Evolutionary conservation across 2,329 filamentous ascomycete genomes (phyloP).

Genomic region (Cladosporium halotolerans): DNA sequence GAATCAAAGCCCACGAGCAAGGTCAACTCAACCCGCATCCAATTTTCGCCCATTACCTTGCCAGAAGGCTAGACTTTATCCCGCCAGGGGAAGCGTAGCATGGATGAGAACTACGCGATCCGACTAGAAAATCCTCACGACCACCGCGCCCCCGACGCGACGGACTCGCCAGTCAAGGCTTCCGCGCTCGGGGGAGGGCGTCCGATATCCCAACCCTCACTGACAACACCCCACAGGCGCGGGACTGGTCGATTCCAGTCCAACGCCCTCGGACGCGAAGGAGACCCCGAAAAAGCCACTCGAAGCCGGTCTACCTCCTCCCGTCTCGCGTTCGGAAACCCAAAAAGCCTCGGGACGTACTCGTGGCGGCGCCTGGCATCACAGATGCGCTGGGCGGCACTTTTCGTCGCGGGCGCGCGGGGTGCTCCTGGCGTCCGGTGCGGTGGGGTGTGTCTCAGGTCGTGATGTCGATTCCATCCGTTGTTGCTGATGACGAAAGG

Average conservation of each 20-base stretch:
- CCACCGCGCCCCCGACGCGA: too few relatives aligned
- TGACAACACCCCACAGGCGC: slow-evolving; percentile 7
- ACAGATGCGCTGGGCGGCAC: slow-evolving; percentile 15
- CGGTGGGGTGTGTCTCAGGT: slow-evolving; percentile 9
- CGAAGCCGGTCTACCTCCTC: slow-evolving; percentile 31
- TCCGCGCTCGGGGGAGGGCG: neutral
- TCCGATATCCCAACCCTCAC: slow-evolving; percentile 6
- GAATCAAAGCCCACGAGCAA: neutral
- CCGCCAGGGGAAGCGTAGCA: slow-evolving; percentile 7
- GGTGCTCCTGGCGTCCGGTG: slow-evolving; percentile 11
- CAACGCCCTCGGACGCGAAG: slow-evolving; percentile 5
- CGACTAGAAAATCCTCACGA: too few relatives aligned
- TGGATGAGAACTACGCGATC: neutral
- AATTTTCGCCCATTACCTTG: neutral
- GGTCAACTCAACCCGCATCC: neutral
- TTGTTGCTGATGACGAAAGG: neutral
- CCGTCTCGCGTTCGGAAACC: slow-evolving; percentile 30
- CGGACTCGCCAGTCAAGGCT: slow-evolving; percentile 8
- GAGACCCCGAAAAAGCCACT: slow-evolving; percentile 16
- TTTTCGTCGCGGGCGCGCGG: slow-evolving; percentile 10
- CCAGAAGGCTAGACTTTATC: neutral
- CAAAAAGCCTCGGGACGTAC: slow-evolving; percentile 18
- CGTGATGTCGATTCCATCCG: slow-evolving; percentile 3
- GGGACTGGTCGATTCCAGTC: neutral
- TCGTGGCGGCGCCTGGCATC: slow-evolving; percentile 10